phyloP scores from a whole-genome alignment of 805 yeast species.

The Saturnispora kantuleensis region DNA sequence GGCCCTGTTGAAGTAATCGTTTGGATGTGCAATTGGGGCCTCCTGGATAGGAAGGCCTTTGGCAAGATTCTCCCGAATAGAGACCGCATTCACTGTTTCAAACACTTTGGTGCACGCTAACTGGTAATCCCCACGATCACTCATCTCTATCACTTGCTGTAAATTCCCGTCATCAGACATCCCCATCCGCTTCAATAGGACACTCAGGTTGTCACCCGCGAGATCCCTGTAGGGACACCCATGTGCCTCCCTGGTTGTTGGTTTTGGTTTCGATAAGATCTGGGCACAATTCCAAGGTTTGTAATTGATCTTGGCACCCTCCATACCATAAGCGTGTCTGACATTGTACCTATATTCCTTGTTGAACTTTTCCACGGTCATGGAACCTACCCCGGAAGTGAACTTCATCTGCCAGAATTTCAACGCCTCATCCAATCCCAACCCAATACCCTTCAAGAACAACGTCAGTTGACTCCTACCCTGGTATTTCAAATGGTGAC shows the following conservation, averaged over 20 bases:
- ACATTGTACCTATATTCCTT: conserved; percentile 85
- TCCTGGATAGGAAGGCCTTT: conserved; percentile 39
- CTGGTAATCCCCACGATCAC: conserved; percentile 61
- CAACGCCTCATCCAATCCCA: conserved; percentile 78
- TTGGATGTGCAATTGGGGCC: conserved; percentile 73
- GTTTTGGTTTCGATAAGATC: conserved; percentile 63
- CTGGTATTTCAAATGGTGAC: conserved; percentile 67
- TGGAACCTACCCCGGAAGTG: conserved; percentile 35
- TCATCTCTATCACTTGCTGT: conserved; percentile 57
- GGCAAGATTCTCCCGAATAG: conserved; percentile 28
- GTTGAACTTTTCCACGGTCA: conserved; percentile 65
- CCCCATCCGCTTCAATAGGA: conserved; percentile 53
- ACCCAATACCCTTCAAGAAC: conserved; percentile 84
- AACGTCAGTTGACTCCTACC: conserved; percentile 82
- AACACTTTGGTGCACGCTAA: conserved; percentile 85
- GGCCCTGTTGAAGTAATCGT: conserved; percentile 74
- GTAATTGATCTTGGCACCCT: conserved; percentile 80
- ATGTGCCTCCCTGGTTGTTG: conserved; percentile 59
- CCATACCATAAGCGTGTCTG: conserved; percentile 84
- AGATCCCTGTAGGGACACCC: conserved; percentile 91
- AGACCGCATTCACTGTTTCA: conserved; percentile 52
- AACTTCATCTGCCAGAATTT: conserved; percentile 76
- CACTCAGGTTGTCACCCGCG: conserved; percentile 49
- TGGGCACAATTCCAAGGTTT: conserved; percentile 79
- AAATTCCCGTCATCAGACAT: conserved; percentile 41